Percentiles rank a stretch among this genome's conserved stretches.
These are phyloP conservation scores for Lagenaria siceraria DNA, from an alignment of 306 rosid genomes.

Conservation along the genomic window DNA sequence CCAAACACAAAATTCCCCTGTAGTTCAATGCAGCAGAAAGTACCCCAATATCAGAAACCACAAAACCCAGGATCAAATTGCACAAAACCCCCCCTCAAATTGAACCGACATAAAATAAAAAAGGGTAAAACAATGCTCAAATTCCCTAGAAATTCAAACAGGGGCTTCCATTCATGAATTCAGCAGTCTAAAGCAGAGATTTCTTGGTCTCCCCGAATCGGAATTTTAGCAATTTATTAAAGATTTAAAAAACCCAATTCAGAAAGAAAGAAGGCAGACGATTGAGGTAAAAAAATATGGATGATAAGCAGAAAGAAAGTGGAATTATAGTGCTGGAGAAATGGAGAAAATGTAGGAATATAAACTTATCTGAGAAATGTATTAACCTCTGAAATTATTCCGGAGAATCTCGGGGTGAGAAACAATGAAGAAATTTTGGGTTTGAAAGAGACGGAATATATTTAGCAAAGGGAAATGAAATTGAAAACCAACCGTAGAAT, in stretches of 20 bases:
- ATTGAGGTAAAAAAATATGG: not conserved
- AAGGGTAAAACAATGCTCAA: not conserved
- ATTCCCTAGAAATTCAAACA: not conserved
- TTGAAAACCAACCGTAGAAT: constrained; percentile 11
- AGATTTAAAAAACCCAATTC: not conserved
- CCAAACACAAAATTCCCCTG: not conserved
- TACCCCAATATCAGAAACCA: not conserved
- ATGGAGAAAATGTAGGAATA: not conserved
- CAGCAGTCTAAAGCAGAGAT: not conserved
- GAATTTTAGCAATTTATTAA: not conserved
- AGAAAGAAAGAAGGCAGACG: not conserved
- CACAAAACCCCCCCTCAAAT: not conserved
- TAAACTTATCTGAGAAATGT: constrained; percentile 34
- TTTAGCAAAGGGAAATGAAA: constrained; percentile 4
- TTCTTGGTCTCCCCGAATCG: not conserved
- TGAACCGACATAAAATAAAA: too few species aligned
- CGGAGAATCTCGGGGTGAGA: constrained; percentile 15
- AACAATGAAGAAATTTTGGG: constrained; percentile 2
- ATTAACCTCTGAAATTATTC: constrained; percentile 11
- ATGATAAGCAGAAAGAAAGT: not conserved
- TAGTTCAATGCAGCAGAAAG: not conserved
- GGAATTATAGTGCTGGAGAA: not conserved
- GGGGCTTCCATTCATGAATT: not conserved
- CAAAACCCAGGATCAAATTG: not conserved
- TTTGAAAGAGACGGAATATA: constrained; percentile 1